Base-by-base conservation (phyloP, 108 stramenopile genomes). In the Bacterosira constricta region DNA sequence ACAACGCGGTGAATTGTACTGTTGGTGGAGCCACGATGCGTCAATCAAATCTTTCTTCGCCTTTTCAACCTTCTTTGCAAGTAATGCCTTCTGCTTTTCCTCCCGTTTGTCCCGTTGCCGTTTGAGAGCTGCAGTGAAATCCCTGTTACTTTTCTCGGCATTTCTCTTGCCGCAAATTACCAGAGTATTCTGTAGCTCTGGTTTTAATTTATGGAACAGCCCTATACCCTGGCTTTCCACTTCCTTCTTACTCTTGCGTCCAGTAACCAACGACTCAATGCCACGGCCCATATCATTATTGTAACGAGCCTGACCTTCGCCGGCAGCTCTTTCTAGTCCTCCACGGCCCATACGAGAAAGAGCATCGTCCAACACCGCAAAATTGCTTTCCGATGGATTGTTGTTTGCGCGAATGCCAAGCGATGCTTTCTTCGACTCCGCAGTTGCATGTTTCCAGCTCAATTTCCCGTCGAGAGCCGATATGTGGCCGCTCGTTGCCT, bases 371-470 rank as follows among this genome's bases (percentile, higher is more conserved):
- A 65, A 65, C 5, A 34, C 35, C 4, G 63, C 63, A 51, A 65
- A 65, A 18, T 9, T 27, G 8, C 63, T 46, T 30, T 65, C 63
- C 3, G 63, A 65, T 8, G 46, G 47, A 50, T 65, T 34, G 45
- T 65, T 65, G 9, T 49, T 50, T 65, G 63, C 30, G 3, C 63
- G 13, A 45, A 65, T 51, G 10, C 63, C 63, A 32, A 65, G 8
- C 1, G 34, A 32, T 27, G 63, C 46, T 4, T 29, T 25, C 49
- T 51, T 45, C 31, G 30, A 26, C 8, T 21, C 31, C 17, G 11
- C 35, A 4, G 47, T 50, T 31, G 46, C 36, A 1, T 31, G 34
- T 11, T 27, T 30, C 34, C 45, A 32, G 17, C 63, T 65, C 26
- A 45, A 45, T 18, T 18, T 45, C 17, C 44, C 44, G 18, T 56